Evolutionary conservation across 192 early-diverging fungal genomes (phyloP), one percentile per base, ranked within the genome.

Genomic region (Coemansia javaensis): DNA sequence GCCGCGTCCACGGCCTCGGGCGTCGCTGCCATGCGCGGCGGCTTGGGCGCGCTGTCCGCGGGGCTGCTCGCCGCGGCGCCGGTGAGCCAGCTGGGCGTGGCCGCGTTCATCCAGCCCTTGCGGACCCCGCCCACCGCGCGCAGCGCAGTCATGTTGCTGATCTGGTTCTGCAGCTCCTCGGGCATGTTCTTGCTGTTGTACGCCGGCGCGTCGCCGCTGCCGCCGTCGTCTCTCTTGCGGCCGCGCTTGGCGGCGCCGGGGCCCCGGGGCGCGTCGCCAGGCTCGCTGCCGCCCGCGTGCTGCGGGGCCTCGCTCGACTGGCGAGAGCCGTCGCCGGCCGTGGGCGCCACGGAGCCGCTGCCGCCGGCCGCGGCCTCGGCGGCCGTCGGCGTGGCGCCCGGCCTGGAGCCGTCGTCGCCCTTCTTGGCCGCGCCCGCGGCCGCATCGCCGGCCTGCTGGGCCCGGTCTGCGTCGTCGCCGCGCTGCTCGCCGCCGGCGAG

Each of bases 111-210:
- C 80, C 80, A 82, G 24, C 72, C 61, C 56, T 78, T 78, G 37
- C 77, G 66, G 31, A 74, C 53, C 3, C 69, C 79, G 35, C 80
- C 80, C 23, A 73, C 80, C 6, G 79, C 72, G 18, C 64, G 65
- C 32, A 82, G 63, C 16, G 79, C 80, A 20, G 80, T 80, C 45
- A 77, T 63, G 56, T 82, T 82, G 35, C 79, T 82, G 24, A 73
- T 80, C 39, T 62, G 77, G 44, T 70, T 73, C 28, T 69, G 61
- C 32, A 76, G 17, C n/a, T 80, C 77, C 4, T 75, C 76, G 0
- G 72, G 61, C 60, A 75, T 69, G 23, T 66, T 74, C 21, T 76
- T 67, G 58, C 59, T 75, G 27, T 63, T 66, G 36, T 64, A 66
- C n/a, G 54, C 50, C 13, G 69, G 44, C 24, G 56, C 20, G 42